Conservation (phyloP, 306 rosid genomes). For the Acmispon strigosus region DNA sequence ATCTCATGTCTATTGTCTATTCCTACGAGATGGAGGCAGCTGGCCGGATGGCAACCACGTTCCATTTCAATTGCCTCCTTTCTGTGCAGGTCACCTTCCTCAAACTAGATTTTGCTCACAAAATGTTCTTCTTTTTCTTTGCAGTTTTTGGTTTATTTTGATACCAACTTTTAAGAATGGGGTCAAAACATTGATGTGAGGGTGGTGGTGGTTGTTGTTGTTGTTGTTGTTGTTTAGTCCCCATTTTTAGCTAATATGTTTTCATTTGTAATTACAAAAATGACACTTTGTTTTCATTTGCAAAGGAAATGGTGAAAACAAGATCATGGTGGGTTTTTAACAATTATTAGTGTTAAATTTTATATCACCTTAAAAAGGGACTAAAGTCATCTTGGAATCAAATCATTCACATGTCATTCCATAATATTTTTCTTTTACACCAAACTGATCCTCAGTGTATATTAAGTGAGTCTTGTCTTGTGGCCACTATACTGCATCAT, state of each 20-base stretch:
- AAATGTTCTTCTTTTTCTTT: neutral
- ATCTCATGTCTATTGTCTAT: too few species aligned
- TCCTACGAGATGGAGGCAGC: slow-evolving; percentile 95
- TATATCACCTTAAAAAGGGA: neutral
- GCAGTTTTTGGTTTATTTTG: neutral
- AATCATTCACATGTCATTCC: neutral
- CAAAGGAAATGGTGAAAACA: neutral
- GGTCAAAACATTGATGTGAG: neutral
- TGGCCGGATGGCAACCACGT: slow-evolving; percentile 95
- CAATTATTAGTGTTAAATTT: neutral
- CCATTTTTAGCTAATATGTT: neutral
- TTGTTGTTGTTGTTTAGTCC: neutral
- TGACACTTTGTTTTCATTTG: neutral
- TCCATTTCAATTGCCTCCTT: slow-evolving; percentile 81
- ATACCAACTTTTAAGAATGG: neutral
- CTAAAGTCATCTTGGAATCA: neutral
- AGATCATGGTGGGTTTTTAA: neutral
- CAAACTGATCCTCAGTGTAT: neutral
- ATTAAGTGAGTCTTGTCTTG: neutral
- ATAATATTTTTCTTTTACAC: neutral
- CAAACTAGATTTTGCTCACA: neutral
- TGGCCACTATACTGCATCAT: slow-evolving; percentile 1
- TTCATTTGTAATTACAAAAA: neutral
- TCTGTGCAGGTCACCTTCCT: slow-evolving; percentile 78
- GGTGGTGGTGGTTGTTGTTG: too few species aligned